Evolutionary conservation across 1,139 yeast species (phyloP).

Genomic region (Geotrichum europaeum): DNA sequence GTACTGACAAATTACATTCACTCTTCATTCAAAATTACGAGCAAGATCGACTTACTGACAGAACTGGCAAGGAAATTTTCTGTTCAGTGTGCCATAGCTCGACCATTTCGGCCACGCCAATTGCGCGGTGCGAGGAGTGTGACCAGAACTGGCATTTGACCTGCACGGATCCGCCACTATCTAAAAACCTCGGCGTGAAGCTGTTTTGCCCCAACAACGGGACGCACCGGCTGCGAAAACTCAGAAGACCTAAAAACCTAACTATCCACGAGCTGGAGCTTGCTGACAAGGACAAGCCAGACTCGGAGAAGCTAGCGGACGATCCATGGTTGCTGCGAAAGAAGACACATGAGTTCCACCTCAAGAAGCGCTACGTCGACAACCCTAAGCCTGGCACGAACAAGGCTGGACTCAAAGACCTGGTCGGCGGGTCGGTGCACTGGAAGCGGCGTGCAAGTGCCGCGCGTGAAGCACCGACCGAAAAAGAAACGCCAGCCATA

Average conservation of each 20-base stretch:
- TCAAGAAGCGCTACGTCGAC: neutral
- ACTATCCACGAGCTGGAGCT: constrained; percentile 29
- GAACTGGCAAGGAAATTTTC: constrained; percentile 48
- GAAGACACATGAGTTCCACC: neutral
- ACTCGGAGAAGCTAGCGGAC: neutral
- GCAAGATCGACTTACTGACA: constrained; percentile 44
- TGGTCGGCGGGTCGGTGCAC: neutral
- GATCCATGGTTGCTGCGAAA: neutral
- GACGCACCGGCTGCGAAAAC: constrained; percentile 34
- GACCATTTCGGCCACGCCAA: constrained; percentile 49
- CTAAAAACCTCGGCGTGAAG: constrained; percentile 68
- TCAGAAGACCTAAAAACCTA: constrained; percentile 48
- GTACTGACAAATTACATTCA: neutral
- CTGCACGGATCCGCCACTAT: constrained; percentile 72
- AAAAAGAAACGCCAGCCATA: neutral
- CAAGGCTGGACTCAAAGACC: neutral
- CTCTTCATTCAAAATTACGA: constrained; percentile 1
- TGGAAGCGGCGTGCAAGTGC: neutral
- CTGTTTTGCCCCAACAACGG: constrained; percentile 95
- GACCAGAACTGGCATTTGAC: constrained; percentile 87
- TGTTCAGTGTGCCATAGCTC: constrained; percentile 71
- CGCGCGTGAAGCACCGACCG: neutral
- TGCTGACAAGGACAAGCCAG: neutral
- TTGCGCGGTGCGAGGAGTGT: constrained; percentile 85
- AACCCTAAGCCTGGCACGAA: neutral